These are phyloP conservation scores for Monosporozyma aerobia DNA, from an alignment of 805 yeast species.

Conservation along the genomic window DNA sequence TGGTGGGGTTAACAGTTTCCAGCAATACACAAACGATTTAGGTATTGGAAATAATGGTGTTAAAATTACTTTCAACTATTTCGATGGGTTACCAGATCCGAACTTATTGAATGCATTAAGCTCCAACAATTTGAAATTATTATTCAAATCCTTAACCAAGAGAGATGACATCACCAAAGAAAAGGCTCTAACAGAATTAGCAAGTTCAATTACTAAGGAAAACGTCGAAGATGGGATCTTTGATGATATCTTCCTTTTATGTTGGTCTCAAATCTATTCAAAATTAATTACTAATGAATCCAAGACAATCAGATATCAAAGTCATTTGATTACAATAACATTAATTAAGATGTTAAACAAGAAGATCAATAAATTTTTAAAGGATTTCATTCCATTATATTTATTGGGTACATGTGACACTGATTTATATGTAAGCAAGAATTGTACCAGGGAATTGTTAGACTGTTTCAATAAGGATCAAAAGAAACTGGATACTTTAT, in stretches of 20 bases:
- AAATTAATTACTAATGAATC: conserved; percentile 68
- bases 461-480: conserved; percentile 49
- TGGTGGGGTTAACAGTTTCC: conserved; percentile 22
- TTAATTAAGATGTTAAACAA: conserved; percentile 46
- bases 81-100: conserved; percentile 72
- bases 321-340: conserved; percentile 58
- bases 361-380: conserved; percentile 52
- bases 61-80: conserved; percentile 61
- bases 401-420: conserved; percentile 61
- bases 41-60: conserved; percentile 36
- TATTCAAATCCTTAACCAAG: conserved; percentile 70
- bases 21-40: conserved; percentile 18
- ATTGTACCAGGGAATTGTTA: conserved; percentile 40
- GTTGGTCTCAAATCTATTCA: conserved; percentile 78
- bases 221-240: conserved; percentile 10
- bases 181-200: conserved; percentile 56
- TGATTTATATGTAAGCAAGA: conserved; percentile 50
- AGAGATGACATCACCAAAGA: conserved; percentile 81
- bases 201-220: conserved; percentile 25
- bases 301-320: conserved; percentile 46
- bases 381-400: conserved; percentile 66
- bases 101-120: conserved; percentile 38
- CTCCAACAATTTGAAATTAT: conserved; percentile 37
- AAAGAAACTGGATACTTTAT: conserved; percentile 45
- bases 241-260: conserved; percentile 48